Percentiles rank a stretch among this genome's conserved stretches.
These are phyloP conservation scores for Euphrasia arctica DNA, from an alignment of 305 asterid genomes.

Conservation along the genomic window DNA sequence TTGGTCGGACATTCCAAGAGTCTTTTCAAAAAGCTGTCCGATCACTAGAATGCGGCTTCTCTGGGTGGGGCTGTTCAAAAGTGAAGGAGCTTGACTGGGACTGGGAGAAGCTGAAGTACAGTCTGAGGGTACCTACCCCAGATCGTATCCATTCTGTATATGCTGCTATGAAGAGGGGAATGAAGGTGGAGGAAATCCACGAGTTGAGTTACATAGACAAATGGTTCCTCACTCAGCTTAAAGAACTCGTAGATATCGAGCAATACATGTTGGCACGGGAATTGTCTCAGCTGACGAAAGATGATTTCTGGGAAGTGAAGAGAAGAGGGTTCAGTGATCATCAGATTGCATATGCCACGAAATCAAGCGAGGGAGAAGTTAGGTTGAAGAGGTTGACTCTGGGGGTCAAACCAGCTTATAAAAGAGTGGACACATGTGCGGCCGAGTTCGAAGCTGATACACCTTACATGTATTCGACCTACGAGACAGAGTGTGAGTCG, in stretches of 20 bases:
- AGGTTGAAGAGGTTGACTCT: slow-evolving; percentile 68
- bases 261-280: slow-evolving; percentile 52
- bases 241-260: slow-evolving; percentile 86
- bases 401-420: slow-evolving; percentile 84
- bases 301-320: slow-evolving; percentile 89
- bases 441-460: slow-evolving; percentile 99
- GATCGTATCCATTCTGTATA: slow-evolving; percentile 85
- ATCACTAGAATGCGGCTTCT: slow-evolving; percentile 74
- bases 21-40: slow-evolving; percentile 94
- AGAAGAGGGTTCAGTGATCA: slow-evolving; percentile 95
- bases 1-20: slow-evolving; percentile 96
- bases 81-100: slow-evolving; percentile 89
- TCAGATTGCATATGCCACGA: slow-evolving; percentile 80
- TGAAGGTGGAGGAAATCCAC: slow-evolving; percentile 83
- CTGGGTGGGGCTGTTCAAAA: slow-evolving; percentile 93
- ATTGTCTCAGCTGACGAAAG: slow-evolving; percentile 65
- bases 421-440: slow-evolving; percentile 96
- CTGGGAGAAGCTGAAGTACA: slow-evolving; percentile 73
- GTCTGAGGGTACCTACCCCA: slow-evolving; percentile 81
- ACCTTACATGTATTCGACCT: slow-evolving; percentile 92
- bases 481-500: slow-evolving; percentile 89
- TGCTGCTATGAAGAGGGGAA: slow-evolving; percentile 93
- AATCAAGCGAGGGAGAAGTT: slow-evolving; percentile 73
- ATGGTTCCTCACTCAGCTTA: slow-evolving; percentile 90
- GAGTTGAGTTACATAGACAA: slow-evolving; percentile 75